Evolutionary conservation across 2,329 filamentous ascomycete genomes (phyloP), one percentile per base, ranked within the genome.

Genomic region (Aspergillus ruber): DNA sequence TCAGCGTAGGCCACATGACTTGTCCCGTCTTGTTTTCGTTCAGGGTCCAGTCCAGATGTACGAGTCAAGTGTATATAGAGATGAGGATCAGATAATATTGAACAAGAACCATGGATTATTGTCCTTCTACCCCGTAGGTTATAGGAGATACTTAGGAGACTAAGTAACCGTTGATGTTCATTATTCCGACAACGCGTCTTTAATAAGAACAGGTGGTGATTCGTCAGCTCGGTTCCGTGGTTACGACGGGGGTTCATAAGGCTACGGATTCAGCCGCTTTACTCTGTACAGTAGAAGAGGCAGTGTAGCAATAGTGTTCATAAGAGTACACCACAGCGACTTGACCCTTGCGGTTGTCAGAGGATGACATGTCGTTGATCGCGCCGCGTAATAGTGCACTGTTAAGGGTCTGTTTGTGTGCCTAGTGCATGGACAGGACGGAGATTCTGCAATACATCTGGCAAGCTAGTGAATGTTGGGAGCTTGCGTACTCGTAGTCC

Each of bases 231-330:
- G 9, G 10, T 45, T 39, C 18, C 17, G 17, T 20, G 15, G 9
- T 39, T 18, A 12, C 18, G 36, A 39, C 6, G 17, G 17, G 17
- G 39, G 39, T 43, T 48, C 43, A 44, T 48, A 51, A 48, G 49
- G 49, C 49, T 51, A 48, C 49, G 46, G 49, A 35, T 41, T 25
- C 45, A 43, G 36, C 49, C 46, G 49, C 49, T 7, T 20, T 42
- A 17, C 8, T 42, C 7, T 29, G 23, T 39, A 21, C 21, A 21
- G 21, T 21, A 21, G 21, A 21, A 12, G 7, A 2, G 36, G n/a
- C 4, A 9, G 3, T 18, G 33, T 36, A 18, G 33, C 33, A 15
- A 36, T 36, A 15, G 17, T 18, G n/a, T 17, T 17, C 36, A 21
- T 39, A 35, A 35, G 12, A 35, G 13, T 27, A n/a, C n/a, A n/a